Base-by-base conservation (phyloP, 345 rosid species). In the Aegle marmelos region DNA sequence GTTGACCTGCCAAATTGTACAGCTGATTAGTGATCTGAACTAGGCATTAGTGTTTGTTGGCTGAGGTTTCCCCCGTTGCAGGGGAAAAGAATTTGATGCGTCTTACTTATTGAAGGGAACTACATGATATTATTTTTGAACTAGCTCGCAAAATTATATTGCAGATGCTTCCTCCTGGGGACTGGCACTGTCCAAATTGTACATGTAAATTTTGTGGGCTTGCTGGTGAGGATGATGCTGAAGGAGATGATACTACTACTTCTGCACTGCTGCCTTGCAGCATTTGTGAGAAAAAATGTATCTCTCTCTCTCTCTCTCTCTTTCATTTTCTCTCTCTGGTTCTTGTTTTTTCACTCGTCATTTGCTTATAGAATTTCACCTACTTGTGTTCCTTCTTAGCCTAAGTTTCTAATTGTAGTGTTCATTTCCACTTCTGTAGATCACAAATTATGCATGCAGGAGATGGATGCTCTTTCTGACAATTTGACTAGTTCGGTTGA, bases 131-230 rank as follows among this genome's bases (percentile, higher is more conserved):
- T 50, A n/a, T 59, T 69, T 36, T 17, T 39, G 50, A 45, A 45
- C 50, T 45, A 45, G 50, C 50, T 45, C 50, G 13, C 50, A 45
- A 45, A 45, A 13, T 70, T 63, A 60, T 39, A 34, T 86, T 83
- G 83, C 92, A 97, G 98, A 84, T 76, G 85, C 94, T 94, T 82
- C 98, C 99, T 41, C 75, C 75, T 24, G 99, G 99, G 13, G 92
- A 87, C 75, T 97, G 98, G 98, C 92, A 91, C 86, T 97, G 99
- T 85, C 91, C 96, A 75, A 89, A 90, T 73, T 97, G 99, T 84
- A 87, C 88, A 22, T 97, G 99, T 88, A 97, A 92, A 87, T 91
- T 90, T 87, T 97, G 99, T 84, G 87, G 91, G 78, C 66, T 60
- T 67, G 90, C 84, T 41, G 87, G 85, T 66, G 82, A 76, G 56